phyloP scores from a whole-genome alignment of 306 rosid species.

The Abrus precatorius region DNA sequence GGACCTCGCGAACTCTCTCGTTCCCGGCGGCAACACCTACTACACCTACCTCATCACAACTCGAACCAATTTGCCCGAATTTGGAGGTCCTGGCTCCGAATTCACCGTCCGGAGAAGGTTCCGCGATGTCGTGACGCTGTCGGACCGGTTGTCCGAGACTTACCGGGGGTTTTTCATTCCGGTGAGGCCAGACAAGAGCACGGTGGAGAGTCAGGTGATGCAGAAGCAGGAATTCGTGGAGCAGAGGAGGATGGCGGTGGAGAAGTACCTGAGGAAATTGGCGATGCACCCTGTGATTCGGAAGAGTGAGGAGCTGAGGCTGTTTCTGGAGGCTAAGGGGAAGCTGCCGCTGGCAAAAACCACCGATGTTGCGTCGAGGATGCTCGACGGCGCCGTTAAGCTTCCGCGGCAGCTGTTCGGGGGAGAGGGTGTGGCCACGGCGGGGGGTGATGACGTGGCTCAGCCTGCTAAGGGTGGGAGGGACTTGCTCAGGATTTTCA shows the following conservation, averaged over 20 bases:
- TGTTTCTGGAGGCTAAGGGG: slow-evolving; percentile 82
- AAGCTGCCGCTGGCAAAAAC: slow-evolving; percentile 64
- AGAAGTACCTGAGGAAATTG: slow-evolving; percentile 81
- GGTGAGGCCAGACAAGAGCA: slow-evolving; percentile 90
- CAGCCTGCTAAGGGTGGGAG: slow-evolving; percentile 94
- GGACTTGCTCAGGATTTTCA: slow-evolving; percentile 88
- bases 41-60: slow-evolving; percentile 83
- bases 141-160: slow-evolving; percentile 84
- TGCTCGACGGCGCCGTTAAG: slow-evolving; percentile 94
- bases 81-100: slow-evolving; percentile 65
- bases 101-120: slow-evolving; percentile 81
- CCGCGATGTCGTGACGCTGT: slow-evolving; percentile 81
- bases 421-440: slow-evolving; percentile 55
- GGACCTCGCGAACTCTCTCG: slow-evolving; percentile 76
- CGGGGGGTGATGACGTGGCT: slow-evolving; percentile 68
- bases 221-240: slow-evolving; percentile 95
- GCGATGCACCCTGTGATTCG: slow-evolving; percentile 82
- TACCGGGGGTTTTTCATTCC: slow-evolving; percentile 87
- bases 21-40: slow-evolving; percentile 73
- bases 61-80: slow-evolving; percentile 71
- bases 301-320: slow-evolving; percentile 82
- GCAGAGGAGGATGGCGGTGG: slow-evolving; percentile 88
- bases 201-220: slow-evolving; percentile 98
- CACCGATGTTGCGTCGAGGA: slow-evolving; percentile 82
- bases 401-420: slow-evolving; percentile 81